A percentile compares a stretch with the other conserved stretches of the same genome.
Evolutionary conservation across 768 basidiomycete species (phyloP).

Genomic region (Wakefieldia striispora): DNA sequence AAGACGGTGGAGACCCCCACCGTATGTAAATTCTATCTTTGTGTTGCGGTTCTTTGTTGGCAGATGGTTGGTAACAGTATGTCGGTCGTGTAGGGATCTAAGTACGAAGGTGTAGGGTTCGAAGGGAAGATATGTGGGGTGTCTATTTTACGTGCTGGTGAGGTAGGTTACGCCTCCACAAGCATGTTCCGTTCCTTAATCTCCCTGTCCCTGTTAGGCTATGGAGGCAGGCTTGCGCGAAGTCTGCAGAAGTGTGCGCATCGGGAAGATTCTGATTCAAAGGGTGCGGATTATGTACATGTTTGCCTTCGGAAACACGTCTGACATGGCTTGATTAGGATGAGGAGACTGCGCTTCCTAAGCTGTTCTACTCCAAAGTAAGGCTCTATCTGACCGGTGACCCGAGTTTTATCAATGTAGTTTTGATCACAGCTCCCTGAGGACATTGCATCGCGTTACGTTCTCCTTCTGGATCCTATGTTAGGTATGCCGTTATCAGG

Average conservation of each 20-base stretch:
- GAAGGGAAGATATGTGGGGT: conserved; percentile 97
- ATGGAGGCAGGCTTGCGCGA: conserved; percentile 98
- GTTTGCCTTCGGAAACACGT: neutral
- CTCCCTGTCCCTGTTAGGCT: conserved; percentile 48
- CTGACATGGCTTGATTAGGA: conserved; percentile 50
- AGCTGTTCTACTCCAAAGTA: conserved; percentile 90
- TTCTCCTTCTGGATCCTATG: conserved; percentile 96
- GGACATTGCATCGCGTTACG: conserved; percentile 89
- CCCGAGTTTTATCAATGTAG: neutral
- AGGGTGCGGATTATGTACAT: conserved; percentile 54
- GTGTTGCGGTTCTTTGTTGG: neutral
- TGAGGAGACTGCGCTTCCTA: conserved; percentile 90
- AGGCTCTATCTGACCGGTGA: neutral
- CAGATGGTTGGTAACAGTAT: neutral
- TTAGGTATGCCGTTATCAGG: conserved; percentile 55
- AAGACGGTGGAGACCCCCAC: conserved; percentile 82
- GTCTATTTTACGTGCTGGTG: conserved; percentile 90
- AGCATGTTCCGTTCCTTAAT: neutral
- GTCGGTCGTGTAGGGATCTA: conserved; percentile 53
- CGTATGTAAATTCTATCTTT: conserved; percentile 39
- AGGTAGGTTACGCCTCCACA: conserved; percentile 44
- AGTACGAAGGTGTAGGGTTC: conserved; percentile 90
- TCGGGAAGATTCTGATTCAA: conserved; percentile 98
- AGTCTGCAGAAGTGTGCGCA: conserved; percentile 90
- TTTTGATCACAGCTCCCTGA: conserved; percentile 66